Conservation (phyloP, 169 alveolate genomes). For the Cryptosporidium viatorum region DNA sequence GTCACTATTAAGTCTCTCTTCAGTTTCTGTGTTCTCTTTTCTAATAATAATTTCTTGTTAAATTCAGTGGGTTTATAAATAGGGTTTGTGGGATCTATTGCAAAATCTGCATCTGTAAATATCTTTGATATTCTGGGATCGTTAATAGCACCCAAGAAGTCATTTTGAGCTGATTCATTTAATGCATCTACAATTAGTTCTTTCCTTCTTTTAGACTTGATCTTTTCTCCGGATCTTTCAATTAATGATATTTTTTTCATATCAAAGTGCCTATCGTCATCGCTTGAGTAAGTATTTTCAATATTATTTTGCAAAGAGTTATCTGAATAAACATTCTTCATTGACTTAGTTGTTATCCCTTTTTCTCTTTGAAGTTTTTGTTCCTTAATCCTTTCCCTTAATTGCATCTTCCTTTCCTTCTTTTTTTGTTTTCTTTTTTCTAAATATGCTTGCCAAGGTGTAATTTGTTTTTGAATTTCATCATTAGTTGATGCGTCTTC, state of each 20-base stretch:
- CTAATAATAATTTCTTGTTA: conserved; percentile 20
- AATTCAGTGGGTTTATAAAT: conserved; percentile 80
- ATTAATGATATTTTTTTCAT: conserved; percentile 47
- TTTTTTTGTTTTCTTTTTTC: conserved; percentile 74
- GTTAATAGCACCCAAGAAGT: conserved; percentile 54
- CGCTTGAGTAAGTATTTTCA: not conserved
- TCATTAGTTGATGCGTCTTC: conserved; percentile 26
- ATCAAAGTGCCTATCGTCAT: conserved; percentile 72
- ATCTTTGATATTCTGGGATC: conserved; percentile 85
- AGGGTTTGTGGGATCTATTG: conserved; percentile 90
- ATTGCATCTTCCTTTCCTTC: conserved; percentile 55
- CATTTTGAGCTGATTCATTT: conserved; percentile 21
- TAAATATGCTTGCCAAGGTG: conserved; percentile 76
- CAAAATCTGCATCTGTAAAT: conserved; percentile 85
- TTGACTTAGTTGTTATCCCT: not conserved
- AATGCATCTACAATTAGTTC: conserved; percentile 27
- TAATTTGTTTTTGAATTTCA: not conserved
- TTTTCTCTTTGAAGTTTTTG: conserved; percentile 73
- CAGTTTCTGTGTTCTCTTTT: conserved; percentile 52
- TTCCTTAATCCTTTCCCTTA: conserved; percentile 56
- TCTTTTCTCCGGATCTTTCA: conserved; percentile 31
- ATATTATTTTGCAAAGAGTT: not conserved
- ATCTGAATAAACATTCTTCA: not conserved
- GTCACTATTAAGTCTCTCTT: conserved; percentile 1
- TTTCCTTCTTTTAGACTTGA: conserved; percentile 54